Base-by-base conservation (phyloP, 1,284 basidiomycete genomes). In the Leccinum pachyderme region DNA sequence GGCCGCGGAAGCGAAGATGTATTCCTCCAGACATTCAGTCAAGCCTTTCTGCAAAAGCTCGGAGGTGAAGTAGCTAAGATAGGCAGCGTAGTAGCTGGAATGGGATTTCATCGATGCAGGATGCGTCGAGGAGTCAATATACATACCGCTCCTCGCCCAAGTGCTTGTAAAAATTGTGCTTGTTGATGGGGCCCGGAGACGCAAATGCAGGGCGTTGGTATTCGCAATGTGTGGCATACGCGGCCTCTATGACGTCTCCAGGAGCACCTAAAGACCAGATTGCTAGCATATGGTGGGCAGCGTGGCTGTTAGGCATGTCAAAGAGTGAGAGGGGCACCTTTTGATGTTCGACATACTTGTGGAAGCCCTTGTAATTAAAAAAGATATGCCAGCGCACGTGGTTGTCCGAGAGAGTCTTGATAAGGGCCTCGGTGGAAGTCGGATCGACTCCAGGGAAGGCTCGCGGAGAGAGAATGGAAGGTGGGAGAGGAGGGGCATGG, bases 341-440 rank as follows among this genome's bases (percentile, higher is more conserved):
- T 50, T 22, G 33, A 25, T 45, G 39, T 7, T 15, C 32, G 43
- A 64, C 71, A 49, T 66, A 81, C 80, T 86, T 87, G 71, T 87
- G 84, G 62, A 81, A 86, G 1, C 76, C 73, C 54, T 66, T 72
- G 31, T 83, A 76, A 55, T 86, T 84, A 70, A 85, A 84, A 65
- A 82, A 87, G 27, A 79, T 75, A 61, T 87, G 83, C 74, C 79
- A 79, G 18, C 75, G 75, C 47, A 76, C 72, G 55, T 84, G 80
- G 60, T 88, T 84, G 50, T 83, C 78, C 43, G 78, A 77, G 50
- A 87, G 72, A 0, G 77, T 69, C 45, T 73, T 70, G 22, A 73
- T 69, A 4, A 84, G 69, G 1, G 73, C 68, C 18, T 69, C 62
- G 18, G 78, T 77, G 0, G 83, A 81, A n/a, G 76, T 71, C 8